phyloP scores from a whole-genome alignment of 225 moss, liverwort and hornwort genomes.

The Climacium dendroides region DNA sequence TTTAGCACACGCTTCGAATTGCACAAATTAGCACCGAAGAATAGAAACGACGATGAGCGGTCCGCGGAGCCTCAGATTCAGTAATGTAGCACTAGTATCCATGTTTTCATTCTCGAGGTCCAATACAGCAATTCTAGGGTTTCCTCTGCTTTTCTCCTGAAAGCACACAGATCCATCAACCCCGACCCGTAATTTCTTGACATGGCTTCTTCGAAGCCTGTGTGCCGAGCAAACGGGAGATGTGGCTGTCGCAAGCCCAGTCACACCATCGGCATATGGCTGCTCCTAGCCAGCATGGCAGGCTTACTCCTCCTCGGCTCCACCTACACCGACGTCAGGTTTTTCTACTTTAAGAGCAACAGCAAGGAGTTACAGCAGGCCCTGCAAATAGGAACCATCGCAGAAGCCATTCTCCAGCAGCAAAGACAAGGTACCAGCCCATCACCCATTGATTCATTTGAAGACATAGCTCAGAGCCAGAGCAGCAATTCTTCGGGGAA shows the following conservation, averaged over 20 bases:
- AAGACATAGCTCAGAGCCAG: neutral
- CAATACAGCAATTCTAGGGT: neutral
- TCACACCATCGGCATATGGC: neutral
- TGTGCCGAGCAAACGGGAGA: neutral
- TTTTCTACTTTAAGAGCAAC: neutral
- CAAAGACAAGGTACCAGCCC: neutral
- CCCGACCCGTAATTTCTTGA: neutral
- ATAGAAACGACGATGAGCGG: neutral
- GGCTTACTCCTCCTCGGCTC: slow-evolving; percentile 1
- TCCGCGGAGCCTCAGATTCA: neutral
- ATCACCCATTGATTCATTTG: neutral
- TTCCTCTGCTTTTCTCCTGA: neutral
- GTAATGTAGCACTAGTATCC: neutral
- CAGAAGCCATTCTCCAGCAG: neutral
- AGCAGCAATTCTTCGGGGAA: neutral
- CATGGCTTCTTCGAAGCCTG: neutral
- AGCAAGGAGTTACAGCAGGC: neutral
- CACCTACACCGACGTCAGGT: neutral
- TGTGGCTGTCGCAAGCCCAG: neutral
- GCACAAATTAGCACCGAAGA: neutral
- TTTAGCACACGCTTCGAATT: neutral
- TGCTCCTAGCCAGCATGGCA: neutral
- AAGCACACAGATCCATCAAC: neutral
- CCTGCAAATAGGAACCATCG: neutral
- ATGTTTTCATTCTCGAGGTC: neutral